phyloP scores from a whole-genome alignment of 306 rosid genomes.

The Urtica urens region DNA sequence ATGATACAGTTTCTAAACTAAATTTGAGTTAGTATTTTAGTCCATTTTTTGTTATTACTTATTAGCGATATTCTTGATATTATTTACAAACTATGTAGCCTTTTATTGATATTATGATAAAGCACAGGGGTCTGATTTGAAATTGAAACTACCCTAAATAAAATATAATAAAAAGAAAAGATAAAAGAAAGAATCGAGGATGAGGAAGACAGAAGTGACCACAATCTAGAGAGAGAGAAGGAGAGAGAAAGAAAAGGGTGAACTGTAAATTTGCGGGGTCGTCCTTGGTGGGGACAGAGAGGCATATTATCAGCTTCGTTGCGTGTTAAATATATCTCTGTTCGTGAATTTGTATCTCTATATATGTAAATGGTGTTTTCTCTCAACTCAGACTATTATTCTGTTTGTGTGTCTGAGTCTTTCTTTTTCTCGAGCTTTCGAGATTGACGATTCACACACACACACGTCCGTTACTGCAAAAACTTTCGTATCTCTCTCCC shows the following conservation, averaged over 20 bases:
- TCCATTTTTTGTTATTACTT: no score
- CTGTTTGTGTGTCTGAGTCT: not conserved
- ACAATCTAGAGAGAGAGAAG: not conserved
- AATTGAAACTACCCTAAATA: no score
- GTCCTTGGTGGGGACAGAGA: slow-evolving; percentile 19
- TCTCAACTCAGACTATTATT: no score
- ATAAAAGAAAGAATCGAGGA: not conserved
- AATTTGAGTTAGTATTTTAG: no score
- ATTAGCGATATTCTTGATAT: no score
- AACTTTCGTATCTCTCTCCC: slow-evolving; percentile 4
- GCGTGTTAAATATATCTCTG: not conserved
- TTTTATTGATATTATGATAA: no score
- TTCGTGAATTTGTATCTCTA: not conserved
- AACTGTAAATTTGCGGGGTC: not conserved
- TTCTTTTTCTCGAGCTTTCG: not conserved
- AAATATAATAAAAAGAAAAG: not conserved
- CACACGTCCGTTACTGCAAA: not conserved
- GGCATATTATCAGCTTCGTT: not conserved
- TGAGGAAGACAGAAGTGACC: slow-evolving; percentile 1
- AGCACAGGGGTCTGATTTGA: no score
- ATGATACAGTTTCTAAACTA: no score
- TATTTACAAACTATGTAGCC: no score
- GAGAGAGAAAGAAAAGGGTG: not conserved
- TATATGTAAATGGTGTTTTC: not conserved
- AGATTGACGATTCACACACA: not conserved